Evolutionary conservation across 441 rosid species (phyloP).

Genomic region (Adansonia gregorii): DNA sequence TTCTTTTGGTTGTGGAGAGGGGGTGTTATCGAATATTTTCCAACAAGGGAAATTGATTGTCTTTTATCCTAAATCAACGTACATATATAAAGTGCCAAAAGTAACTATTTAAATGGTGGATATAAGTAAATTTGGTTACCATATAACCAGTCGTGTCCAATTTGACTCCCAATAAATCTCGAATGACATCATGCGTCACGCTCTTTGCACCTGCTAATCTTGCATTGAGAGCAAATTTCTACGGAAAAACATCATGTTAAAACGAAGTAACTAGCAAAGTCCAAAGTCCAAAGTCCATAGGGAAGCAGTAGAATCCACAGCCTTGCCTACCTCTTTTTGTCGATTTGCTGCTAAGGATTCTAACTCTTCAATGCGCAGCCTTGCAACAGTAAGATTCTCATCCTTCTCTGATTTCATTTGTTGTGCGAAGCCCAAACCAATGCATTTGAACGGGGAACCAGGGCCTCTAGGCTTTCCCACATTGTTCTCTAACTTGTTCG

Average conservation of each 20-base stretch:
- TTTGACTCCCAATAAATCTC: conserved; percentile 93
- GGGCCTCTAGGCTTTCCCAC: conserved; percentile 78
- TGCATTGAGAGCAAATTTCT: conserved; percentile 87
- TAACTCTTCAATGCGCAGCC: conserved; percentile 78
- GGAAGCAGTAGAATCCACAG: conserved; percentile 23
- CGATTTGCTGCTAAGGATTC: conserved; percentile 70
- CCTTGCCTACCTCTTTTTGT: conserved; percentile 80
- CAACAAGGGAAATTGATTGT: background rate
- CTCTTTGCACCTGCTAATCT: conserved; percentile 94
- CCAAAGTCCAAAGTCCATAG: background rate
- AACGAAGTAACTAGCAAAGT: background rate
- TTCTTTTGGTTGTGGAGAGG: background rate
- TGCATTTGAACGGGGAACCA: conserved; percentile 98
- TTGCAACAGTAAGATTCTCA: conserved; percentile 81
- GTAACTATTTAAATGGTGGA: background rate
- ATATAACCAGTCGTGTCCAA: conserved; percentile 85
- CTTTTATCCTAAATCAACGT: no score
- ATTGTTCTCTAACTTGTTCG: conserved; percentile 68
- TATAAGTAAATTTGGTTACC: conserved; percentile 46
- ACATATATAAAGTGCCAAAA: background rate
- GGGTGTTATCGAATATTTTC: background rate
- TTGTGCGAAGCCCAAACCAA: conserved; percentile 89
- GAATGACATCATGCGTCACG: conserved; percentile 96
- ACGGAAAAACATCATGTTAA: conserved; percentile 30
- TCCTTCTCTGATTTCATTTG: conserved; percentile 89